These are phyloP conservation scores for Microsporum canis DNA, from an alignment of 2,329 filamentous ascomycete genomes.

Conservation along the genomic window DNA sequence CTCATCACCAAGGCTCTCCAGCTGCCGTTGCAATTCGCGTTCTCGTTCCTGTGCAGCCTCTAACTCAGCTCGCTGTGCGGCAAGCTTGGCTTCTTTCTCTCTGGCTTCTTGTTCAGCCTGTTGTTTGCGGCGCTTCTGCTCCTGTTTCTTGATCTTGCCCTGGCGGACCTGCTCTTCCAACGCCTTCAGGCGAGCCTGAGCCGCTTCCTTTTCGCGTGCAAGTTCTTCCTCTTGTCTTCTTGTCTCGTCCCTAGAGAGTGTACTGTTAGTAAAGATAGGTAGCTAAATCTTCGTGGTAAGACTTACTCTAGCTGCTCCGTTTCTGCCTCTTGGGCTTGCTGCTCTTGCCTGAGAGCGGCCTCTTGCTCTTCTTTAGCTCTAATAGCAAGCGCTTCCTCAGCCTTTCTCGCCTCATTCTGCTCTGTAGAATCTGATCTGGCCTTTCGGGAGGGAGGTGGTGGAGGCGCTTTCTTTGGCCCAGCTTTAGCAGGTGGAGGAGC, in stretches of 20 bases:
- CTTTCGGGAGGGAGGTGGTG: constrained; percentile 63
- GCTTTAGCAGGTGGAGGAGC: constrained; percentile 44
- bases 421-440: constrained; percentile 44
- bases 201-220: constrained; percentile 64
- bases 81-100: constrained; percentile 75
- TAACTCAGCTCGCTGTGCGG: constrained; percentile 77
- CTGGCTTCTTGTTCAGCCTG: constrained; percentile 75
- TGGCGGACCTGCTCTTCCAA: constrained; percentile 89
- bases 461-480: constrained; percentile 54
- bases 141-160: constrained; percentile 89
- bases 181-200: constrained; percentile 70
- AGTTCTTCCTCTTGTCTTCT: constrained; percentile 69
- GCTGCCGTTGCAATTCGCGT: constrained; percentile 74
- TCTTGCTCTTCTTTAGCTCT: constrained; percentile 42
- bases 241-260: constrained; percentile 53
- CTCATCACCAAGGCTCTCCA: constrained; percentile 65
- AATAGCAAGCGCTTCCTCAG: constrained; percentile 36
- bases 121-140: constrained; percentile 88
- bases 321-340: constrained; percentile 62
- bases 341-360: constrained; percentile 53
- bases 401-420: constrained; percentile 47
- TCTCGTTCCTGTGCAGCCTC: constrained; percentile 85
- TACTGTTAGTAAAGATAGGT: neutral
- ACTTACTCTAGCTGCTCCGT: constrained; percentile 75
- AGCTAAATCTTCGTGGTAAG: neutral